Base-by-base conservation (phyloP, 108 stramenopile genomes). In the Mayamaea pseudoterrestris region DNA sequence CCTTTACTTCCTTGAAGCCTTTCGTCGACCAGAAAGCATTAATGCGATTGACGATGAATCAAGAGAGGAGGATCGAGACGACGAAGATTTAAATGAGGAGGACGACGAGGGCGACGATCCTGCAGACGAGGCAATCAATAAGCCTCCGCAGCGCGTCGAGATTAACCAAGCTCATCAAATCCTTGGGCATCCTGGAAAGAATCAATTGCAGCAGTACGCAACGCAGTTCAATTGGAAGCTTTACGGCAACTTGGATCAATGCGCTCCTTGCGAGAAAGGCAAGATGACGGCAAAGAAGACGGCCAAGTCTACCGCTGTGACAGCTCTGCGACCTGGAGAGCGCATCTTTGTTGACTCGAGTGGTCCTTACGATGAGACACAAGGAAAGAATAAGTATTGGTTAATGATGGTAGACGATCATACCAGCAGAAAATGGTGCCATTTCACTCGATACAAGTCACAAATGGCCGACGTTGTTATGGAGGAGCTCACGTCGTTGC, bases 321-420 rank as follows among this genome's bases (percentile, higher is more conserved):
- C 37, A 16, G 37, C 37, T 22, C 5, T 13, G 6, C 6, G 23
- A 2, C 41, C 41, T 3, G 51, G 51, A 21, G 51, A 52, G 40
- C 35, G 51, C 4, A 17, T 52, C 14, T 41, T 52, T 23, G n/a
- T 39, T 39, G 37, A 39, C 44, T 27, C 2, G 25, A 3, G 22
- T 5, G 44, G 44, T 4, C 44, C 44, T 3, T 44, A 44, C 44
- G 14, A 23, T n/a, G 26, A 7, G 26, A 21, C 24, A n/a, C 5
- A 26, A 3, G 44, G 8, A 6, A 3, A 27, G 22, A 44, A 9
- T 22, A 7, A 4, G 4, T 44, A 7, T 21, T 44, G 44, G 44
- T 5, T 44, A 42, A 4, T 44, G 4, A 9, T 44, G 4, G 44
- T 44, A 25, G 51, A 52, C 23, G 51, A 52, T 29, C 23, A 4